Evolutionary conservation across 805 yeast species (phyloP).

Genomic region (Saturnispora quitensis): DNA sequence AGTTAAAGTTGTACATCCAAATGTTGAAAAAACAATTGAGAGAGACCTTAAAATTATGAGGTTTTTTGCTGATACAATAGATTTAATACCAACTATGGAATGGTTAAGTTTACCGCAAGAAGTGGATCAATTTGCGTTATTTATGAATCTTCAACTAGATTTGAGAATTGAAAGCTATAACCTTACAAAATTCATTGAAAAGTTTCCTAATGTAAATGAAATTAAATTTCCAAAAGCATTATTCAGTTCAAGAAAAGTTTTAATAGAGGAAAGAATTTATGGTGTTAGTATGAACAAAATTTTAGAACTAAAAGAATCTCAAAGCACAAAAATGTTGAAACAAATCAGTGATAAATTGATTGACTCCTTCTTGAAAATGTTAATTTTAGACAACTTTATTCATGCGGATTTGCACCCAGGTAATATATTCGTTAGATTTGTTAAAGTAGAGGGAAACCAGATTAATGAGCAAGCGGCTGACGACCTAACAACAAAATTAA

Average conservation of each 20-base stretch:
- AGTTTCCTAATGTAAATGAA: conserved; percentile 50
- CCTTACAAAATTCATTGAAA: conserved; percentile 57
- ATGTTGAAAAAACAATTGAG: conserved; percentile 58
- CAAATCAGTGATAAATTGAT: conserved; percentile 72
- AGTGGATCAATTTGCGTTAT: conserved; percentile 73
- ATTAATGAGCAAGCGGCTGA: conserved; percentile 40
- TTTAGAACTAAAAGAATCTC: conserved; percentile 41
- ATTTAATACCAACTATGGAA: conserved; percentile 86
- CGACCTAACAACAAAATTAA: conserved; percentile 34
- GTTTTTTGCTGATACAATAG: conserved; percentile 63
- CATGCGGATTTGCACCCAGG: conserved; percentile 98
- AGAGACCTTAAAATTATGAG: conserved; percentile 81
- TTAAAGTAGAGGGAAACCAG: conserved; percentile 29
- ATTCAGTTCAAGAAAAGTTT: conserved; percentile 56
- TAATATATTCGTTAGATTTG: conserved; percentile 56
- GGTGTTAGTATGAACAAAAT: conserved; percentile 78
- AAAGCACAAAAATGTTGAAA: conserved; percentile 43
- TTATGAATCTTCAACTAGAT: conserved; percentile 88
- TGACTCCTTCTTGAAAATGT: conserved; percentile 88
- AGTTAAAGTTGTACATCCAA: conserved; percentile 87
- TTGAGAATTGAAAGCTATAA: conserved; percentile 84
- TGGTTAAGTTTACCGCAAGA: conserved; percentile 95
- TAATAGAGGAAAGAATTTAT: conserved; percentile 77
- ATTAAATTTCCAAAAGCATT: conserved; percentile 78
- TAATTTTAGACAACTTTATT: conserved; percentile 84